Evolutionary conservation across 1,284 basidiomycete genomes (phyloP), one percentile per base, ranked within the genome.

Genomic region (Vanrija sp.): DNA sequence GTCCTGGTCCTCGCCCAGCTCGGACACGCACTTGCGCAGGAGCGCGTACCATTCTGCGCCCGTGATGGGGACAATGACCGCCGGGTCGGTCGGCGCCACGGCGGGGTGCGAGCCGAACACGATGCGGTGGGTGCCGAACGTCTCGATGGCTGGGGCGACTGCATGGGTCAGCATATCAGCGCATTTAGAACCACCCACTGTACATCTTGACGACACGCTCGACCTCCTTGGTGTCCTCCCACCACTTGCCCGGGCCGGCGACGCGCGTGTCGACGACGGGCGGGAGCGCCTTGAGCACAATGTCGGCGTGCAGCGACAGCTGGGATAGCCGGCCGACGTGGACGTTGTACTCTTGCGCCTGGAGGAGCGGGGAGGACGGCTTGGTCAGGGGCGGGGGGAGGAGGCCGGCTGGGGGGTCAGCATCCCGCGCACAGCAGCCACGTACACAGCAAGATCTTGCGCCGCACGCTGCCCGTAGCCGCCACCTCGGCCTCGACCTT

Each of bases 131-230:
- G 80, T 80, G 12, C 82, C 81, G 59, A 85, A 83, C 2, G 83
- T 81, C 65, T 85, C 83, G 43, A 92, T 80, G 15, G 87, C 86
- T 37, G 58, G 63, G 20, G 60, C 68, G 12, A 71, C 60, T 72
- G 55, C 2, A 9, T n/a, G n/a, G 1, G 41, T 50, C 24, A 50
- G 49, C 41, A 1, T 10, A 7, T 35, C 16, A 2, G 3, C 31
- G 1, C 18, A 10, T n/a, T 20, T 19, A 5, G n/a, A 18, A 23
- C 20, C 3, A 86, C 89, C 76, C 71, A 93, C 89, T 78, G 76
- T 89, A 94, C 83, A 92, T 88, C 79, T 89, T 90, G 71, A 92
- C 82, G 45, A 88, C 81, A 47, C 85, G 80, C 73, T 87, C 85
- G 83, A 87, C 72, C 88, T 89, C 69, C 79, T 83, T 68, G 78